A percentile compares a stretch with the other conserved stretches of the same genome.
These are phyloP conservation scores for Amylostereum chailletii DNA, from an alignment of 1,284 basidiomycete species.

Conservation along the genomic window DNA sequence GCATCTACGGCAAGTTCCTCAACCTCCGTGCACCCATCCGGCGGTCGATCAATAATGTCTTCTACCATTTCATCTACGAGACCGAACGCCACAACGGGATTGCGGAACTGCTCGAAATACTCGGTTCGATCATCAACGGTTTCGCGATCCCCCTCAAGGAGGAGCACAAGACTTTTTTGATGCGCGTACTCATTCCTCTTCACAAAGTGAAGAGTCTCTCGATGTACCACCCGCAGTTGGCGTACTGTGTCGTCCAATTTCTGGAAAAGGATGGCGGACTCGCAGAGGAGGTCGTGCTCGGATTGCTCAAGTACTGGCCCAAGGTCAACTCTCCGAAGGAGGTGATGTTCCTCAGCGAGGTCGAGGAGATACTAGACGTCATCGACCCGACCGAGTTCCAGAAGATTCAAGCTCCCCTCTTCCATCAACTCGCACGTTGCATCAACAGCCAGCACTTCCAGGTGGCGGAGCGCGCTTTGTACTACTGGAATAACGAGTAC, in stretches of 20 bases:
- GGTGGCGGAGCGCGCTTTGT: constrained; percentile 87
- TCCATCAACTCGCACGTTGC: constrained; percentile 92
- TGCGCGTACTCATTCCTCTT: constrained; percentile 90
- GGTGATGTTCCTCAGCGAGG: constrained; percentile 99
- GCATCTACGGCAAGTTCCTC: constrained; percentile 99
- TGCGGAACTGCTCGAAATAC: constrained; percentile 95
- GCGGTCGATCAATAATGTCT: constrained; percentile 99
- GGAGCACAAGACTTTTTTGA: constrained; percentile 98
- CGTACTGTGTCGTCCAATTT: constrained; percentile 99
- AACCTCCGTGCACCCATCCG: constrained; percentile 98
- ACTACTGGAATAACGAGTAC: constrained; percentile 99
- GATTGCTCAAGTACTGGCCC: constrained; percentile 95
- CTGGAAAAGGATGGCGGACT: constrained; percentile 91
- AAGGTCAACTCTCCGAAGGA: constrained; percentile 99
- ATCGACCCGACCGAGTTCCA: constrained; percentile 96
- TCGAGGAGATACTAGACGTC: constrained; percentile 98
- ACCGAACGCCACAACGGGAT: constrained; percentile 99
- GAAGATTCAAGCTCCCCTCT: constrained; percentile 92
- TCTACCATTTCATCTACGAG: constrained; percentile 99
- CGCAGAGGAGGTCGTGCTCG: constrained; percentile 94
- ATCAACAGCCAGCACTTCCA: constrained; percentile 99
- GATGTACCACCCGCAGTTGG: constrained; percentile 96
- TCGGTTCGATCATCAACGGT: constrained; percentile 99
- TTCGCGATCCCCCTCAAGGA: constrained; percentile 98
- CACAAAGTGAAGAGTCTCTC: constrained; percentile 98